Conservation (phyloP, 192 early-diverging fungal genomes). For the Rhizoclosmatium globosum region DNA sequence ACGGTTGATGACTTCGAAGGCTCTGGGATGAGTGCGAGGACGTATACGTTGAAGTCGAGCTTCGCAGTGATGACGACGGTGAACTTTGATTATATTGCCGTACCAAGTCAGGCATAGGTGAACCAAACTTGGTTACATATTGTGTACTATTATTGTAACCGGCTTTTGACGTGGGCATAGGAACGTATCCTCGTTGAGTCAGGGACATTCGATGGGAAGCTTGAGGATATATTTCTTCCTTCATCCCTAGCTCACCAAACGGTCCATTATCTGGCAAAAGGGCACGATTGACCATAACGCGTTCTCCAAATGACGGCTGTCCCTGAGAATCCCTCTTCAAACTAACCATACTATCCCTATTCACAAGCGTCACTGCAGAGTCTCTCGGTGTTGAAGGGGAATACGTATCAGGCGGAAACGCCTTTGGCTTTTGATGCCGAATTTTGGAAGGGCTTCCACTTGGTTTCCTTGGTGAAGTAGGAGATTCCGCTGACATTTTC, state of each 20-base stretch:
- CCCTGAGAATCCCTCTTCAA: constrained; percentile 5
- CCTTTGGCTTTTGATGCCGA: neutral
- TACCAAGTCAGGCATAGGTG: too few relatives aligned
- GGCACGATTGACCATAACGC: neutral
- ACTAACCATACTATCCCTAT: neutral
- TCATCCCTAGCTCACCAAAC: neutral
- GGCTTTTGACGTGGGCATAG: constrained; percentile 19
- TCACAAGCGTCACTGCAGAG: constrained; percentile 15
- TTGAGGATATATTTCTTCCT: constrained; percentile 9
- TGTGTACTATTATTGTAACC: neutral
- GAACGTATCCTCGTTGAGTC: constrained; percentile 26
- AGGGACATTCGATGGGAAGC: neutral
- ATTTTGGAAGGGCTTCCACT: constrained; percentile 1
- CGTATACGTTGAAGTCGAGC: constrained; percentile 5
- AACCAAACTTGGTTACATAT: too few relatives aligned
- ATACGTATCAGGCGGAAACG: neutral
- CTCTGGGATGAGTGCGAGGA: neutral
- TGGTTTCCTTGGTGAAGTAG: neutral
- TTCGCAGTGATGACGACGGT: neutral
- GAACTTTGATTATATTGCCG: neutral
- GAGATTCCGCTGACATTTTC: constrained; percentile 14
- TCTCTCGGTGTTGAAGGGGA: neutral
- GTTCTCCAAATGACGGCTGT: constrained; percentile 2
- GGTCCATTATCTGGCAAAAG: neutral
- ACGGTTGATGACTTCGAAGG: neutral